Evolutionary conservation across 345 rosid species (phyloP), one percentile per base, ranked within the genome.

Genomic region (Arabidopsis arenosa): DNA sequence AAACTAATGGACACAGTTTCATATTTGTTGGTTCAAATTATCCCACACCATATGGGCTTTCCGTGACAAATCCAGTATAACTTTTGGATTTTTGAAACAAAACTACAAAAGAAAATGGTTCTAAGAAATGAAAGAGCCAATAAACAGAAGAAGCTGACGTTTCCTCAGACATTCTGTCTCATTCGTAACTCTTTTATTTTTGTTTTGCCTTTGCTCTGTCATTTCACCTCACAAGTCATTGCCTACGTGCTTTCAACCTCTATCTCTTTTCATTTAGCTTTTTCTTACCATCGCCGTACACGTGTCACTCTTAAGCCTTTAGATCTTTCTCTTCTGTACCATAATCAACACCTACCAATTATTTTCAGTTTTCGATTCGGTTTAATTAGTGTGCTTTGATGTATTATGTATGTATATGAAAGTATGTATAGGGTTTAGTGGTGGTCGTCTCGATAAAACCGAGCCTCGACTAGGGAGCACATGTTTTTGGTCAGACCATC

Each of bases 161-260:
- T 47, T 36, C 78, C 73, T 66, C 52, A 75, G 67, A 63, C 55
- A 64, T 57, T 66, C 53, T 75, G 79, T 66, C 73, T 75, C 67
- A 73, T 35, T 63, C 56, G 77, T 55, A 73, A 44, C 48, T 73
- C 58, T 35, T 71, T 23, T 28, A 5, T 52, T 13, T 63, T n/a
- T 4, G 1, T 33, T 57, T 39, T 8, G 35, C 43, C 2, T 58
- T 39, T 58, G 28, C 61, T 75, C 73, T 49, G 79, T 59, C 63
- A 67, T 67, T 67, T 75, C 79, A 66, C 43, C 26, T 75, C 60
- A 47, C 73, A 58, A 35, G 59, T 48, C 61, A 58, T 66, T 58
- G 40, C 23, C 41, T 56, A 5, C 47, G 32, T 37, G 23, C 48
- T 39, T 39, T 6, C 10, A 61, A 61, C 48, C 30, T 23, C 47